Conservation (phyloP, 2,329 filamentous ascomycete species). For the Chaetomium olivaceum region DNA sequence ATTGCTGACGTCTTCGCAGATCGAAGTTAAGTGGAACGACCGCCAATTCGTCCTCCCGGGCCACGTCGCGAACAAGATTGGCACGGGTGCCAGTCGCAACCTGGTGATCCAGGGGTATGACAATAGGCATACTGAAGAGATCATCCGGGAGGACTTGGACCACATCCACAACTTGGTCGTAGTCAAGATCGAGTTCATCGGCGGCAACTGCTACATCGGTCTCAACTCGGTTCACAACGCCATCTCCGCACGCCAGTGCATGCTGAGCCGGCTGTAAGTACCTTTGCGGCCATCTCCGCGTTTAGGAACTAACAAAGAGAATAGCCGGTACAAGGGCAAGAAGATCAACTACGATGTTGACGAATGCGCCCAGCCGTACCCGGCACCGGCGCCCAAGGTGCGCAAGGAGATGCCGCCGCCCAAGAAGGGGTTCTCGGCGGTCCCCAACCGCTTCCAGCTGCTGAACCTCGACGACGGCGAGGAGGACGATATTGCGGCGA, state of each 20-base stretch:
- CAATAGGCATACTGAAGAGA: slow-evolving; percentile 59
- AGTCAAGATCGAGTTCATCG: slow-evolving; percentile 61
- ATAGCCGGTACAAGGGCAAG: slow-evolving; percentile 66
- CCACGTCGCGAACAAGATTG: slow-evolving; percentile 65
- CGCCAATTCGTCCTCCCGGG: slow-evolving; percentile 66
- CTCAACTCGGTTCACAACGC: slow-evolving; percentile 78
- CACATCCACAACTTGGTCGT: slow-evolving; percentile 80
- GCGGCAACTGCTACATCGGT: slow-evolving; percentile 64
- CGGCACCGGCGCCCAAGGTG: slow-evolving; percentile 33
- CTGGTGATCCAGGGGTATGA: slow-evolving; percentile 65
- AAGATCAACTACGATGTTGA: slow-evolving; percentile 72
- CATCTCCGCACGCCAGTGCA: slow-evolving; percentile 73
- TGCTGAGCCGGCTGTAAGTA: slow-evolving; percentile 63
- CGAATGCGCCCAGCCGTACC: slow-evolving; percentile 66
- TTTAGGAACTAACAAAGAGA: slow-evolving; percentile 21
- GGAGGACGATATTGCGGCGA: slow-evolving; percentile 41
- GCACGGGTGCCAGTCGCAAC: slow-evolving; percentile 70
- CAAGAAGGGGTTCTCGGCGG: slow-evolving; percentile 42
- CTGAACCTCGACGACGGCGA: slow-evolving; percentile 53
- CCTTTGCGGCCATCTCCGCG: background rate
- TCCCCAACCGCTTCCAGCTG: slow-evolving; percentile 63
- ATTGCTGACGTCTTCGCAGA: slow-evolving; percentile 44
- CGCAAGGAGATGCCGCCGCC: slow-evolving; percentile 34
- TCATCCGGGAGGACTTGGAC: slow-evolving; percentile 71
- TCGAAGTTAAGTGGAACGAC: slow-evolving; percentile 69